Evolutionary conservation across 352 stramenopile species (phyloP).

Genomic region (Blastocystis sp.): DNA sequence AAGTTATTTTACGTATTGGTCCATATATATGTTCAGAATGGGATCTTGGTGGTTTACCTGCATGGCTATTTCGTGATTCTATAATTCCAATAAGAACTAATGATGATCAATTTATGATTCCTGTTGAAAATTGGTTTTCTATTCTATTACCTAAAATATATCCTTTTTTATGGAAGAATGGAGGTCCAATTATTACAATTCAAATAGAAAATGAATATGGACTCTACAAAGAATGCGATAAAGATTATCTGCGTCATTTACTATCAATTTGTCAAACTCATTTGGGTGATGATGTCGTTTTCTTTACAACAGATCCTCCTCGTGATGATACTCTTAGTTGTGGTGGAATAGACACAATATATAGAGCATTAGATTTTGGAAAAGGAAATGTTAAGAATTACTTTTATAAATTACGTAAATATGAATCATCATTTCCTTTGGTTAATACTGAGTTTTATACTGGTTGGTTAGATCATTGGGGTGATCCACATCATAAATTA

Average conservation of each 20-base stretch:
- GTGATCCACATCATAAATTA: conserved; percentile 32
- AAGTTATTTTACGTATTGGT: conserved; percentile 50
- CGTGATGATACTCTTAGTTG: conserved; percentile 13
- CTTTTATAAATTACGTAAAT: too few relatives aligned
- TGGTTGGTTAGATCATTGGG: conserved; percentile 45
- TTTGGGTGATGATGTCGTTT: conserved; percentile 39
- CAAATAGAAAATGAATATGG: conserved; percentile 57
- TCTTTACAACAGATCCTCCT: conserved; percentile 42
- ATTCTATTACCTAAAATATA: conserved; percentile 43
- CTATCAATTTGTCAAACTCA: conserved; percentile 36
- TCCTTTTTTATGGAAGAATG: conserved; percentile 45
- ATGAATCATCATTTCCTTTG: conserved; percentile 15
- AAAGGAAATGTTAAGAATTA: conserved; percentile 3
- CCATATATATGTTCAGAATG: conserved; percentile 54
- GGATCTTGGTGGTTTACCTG: conserved; percentile 51
- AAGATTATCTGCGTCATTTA: conserved; percentile 39
- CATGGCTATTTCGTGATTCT: conserved; percentile 46
- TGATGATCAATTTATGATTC: conserved; percentile 45
- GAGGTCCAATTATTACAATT: conserved; percentile 48
- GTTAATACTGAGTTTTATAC: conserved; percentile 44
- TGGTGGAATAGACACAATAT: conserved; percentile 37
- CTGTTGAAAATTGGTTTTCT: conserved; percentile 44
- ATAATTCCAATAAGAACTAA: conserved; percentile 45
- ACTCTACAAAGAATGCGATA: conserved; percentile 37
- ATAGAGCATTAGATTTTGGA: conserved; percentile 39